Conservation (phyloP, 306 rosid genomes). For the Echinosophora koreensis region DNA sequence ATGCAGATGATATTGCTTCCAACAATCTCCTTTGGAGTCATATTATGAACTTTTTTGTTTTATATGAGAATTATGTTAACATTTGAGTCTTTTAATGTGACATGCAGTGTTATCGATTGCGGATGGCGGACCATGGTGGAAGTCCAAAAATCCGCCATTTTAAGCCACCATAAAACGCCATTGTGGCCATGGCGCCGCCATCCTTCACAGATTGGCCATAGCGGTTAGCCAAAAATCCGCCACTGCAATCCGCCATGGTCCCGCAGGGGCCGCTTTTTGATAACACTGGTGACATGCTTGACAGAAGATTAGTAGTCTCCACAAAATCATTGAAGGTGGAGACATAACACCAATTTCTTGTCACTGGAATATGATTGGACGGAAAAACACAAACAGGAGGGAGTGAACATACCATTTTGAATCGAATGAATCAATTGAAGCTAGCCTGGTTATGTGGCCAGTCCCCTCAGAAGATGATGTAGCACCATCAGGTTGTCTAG, state of each 20-base stretch:
- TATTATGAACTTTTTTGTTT: not conserved
- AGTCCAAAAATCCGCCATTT: no score
- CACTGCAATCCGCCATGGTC: no score
- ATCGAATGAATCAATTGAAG: conserved; percentile 98
- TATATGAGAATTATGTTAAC: conserved; percentile 13
- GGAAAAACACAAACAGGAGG: conserved; percentile 21
- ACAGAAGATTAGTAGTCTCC: conserved; percentile 24
- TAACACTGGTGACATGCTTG: no score
- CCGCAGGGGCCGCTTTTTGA: no score
- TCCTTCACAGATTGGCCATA: no score
- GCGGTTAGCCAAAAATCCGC: no score
- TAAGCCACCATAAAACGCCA: no score
- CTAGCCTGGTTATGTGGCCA: conserved; percentile 81
- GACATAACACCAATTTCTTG: conserved; percentile 10
- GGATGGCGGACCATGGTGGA: no score
- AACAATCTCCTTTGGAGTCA: conserved; percentile 19
- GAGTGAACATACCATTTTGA: conserved; percentile 83
- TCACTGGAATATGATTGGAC: conserved; percentile 34
- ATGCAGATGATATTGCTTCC: conserved; percentile 22
- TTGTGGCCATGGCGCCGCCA: no score
- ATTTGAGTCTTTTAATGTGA: conserved; percentile 25
- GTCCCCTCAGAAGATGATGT: conserved; percentile 74
- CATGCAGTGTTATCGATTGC: not conserved
- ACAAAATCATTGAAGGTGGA: conserved; percentile 18
- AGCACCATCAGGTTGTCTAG: conserved; percentile 69